A percentile compares a stretch with the other conserved stretches of the same genome.
phyloP scores from a whole-genome alignment of 768 basidiomycete species.

The Trametes cinnabarina region DNA sequence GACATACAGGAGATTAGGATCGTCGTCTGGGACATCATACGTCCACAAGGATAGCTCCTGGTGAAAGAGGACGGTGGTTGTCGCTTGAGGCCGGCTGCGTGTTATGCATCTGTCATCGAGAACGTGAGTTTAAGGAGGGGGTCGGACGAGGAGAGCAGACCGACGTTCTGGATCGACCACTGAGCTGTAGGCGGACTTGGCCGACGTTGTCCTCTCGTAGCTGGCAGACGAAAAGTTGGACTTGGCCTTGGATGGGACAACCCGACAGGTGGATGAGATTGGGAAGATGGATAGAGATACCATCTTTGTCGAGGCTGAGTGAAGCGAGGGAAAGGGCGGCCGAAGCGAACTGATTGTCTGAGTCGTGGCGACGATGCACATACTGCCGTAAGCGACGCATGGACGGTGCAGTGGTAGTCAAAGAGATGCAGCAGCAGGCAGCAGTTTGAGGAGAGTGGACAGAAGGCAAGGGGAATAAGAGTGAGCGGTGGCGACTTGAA shows the following conservation, averaged over 20 bases:
- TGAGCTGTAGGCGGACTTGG: conserved; percentile 18
- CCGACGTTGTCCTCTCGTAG: conserved; percentile 8
- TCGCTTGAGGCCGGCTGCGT: background rate
- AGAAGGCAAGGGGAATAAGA: too few relatives aligned
- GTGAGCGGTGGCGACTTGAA: too few relatives aligned
- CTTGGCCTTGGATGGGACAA: conserved; percentile 7
- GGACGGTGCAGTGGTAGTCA: too few relatives aligned
- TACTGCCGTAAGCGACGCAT: too few relatives aligned
- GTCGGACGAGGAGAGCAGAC: background rate
- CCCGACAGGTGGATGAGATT: conserved; percentile 2
- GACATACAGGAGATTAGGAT: background rate
- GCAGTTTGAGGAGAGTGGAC: too few relatives aligned
- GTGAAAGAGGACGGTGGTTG: background rate
- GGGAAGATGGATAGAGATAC: background rate
- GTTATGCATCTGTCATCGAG: background rate
- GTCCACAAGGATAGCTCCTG: conserved; percentile 11
- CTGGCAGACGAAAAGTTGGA: conserved; percentile 13
- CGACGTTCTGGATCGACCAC: conserved; percentile 10
- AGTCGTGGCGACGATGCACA: too few relatives aligned
- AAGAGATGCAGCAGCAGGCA: too few relatives aligned
- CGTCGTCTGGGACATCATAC: background rate
- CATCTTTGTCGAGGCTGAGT: too few relatives aligned
- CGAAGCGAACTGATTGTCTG: too few relatives aligned
- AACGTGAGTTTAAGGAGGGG: background rate
- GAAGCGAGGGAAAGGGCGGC: too few relatives aligned